A percentile compares a stretch with the other conserved stretches of the same genome.
These are phyloP conservation scores for Metarhizium rileyi DNA, from an alignment of 2,329 filamentous ascomycete genomes.

Conservation along the genomic window DNA sequence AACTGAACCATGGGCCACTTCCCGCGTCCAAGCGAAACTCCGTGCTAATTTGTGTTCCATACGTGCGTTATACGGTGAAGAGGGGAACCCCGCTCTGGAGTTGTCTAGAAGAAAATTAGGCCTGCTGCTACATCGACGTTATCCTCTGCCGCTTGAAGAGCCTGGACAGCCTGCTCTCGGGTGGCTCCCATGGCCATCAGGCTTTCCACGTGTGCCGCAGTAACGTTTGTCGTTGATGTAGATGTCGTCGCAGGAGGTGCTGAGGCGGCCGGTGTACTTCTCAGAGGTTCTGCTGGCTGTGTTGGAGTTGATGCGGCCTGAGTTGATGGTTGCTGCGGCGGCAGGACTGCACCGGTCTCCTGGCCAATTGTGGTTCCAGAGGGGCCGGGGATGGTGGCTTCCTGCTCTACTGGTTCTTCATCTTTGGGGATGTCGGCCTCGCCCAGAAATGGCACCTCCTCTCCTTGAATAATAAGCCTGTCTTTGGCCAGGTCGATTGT, in stretches of 20 bases:
- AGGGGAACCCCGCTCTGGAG: background rate
- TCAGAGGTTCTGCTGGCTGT: constrained; percentile 13
- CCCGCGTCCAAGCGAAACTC: too few relatives aligned
- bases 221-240: constrained; percentile 25
- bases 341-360: constrained; percentile 63
- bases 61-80: background rate
- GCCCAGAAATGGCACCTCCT: constrained; percentile 80
- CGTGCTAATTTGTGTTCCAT: background rate
- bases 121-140: constrained; percentile 58
- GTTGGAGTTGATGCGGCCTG: constrained; percentile 10
- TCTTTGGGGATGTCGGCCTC: constrained; percentile 92
- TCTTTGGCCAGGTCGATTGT: constrained; percentile 80
- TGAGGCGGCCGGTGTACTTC: constrained; percentile 12
- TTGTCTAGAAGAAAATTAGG: constrained; percentile 10
- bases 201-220: constrained; percentile 61
- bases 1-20: background rate
- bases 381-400: constrained; percentile 76
- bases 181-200: constrained; percentile 71
- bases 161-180: constrained; percentile 65
- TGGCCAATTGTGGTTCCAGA: constrained; percentile 84
- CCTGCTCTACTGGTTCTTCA: constrained; percentile 62
- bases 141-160: constrained; percentile 72
- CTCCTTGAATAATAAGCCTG: constrained; percentile 76
- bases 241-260: constrained; percentile 16
- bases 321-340: constrained; percentile 14